Evolutionary conservation across 2,329 filamentous ascomycete species (phyloP).

Genomic region (Aspergillus pseudoterreus): DNA sequence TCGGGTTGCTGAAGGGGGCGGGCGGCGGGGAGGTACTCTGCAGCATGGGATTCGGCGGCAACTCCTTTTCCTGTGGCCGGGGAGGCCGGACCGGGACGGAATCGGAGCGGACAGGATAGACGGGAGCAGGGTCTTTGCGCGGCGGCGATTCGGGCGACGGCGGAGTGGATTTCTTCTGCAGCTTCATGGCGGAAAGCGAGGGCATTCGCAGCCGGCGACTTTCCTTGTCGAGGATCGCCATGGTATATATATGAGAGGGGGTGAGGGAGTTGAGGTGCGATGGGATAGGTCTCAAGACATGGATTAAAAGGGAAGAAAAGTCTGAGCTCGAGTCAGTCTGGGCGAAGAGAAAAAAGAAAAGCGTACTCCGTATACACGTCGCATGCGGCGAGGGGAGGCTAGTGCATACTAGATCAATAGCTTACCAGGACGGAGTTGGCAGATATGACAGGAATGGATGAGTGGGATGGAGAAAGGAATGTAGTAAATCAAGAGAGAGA

Average conservation of each 20-base stretch:
- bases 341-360: background rate
- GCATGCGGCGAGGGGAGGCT: background rate
- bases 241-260: conserved; percentile 5
- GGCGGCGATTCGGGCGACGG: conserved; percentile 20
- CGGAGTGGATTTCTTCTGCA: conserved; percentile 18
- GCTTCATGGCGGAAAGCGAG: conserved; percentile 29
- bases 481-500: background rate
- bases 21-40: conserved; percentile 9
- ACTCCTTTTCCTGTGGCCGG: conserved; percentile 23
- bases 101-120: conserved; percentile 9
- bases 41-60: conserved; percentile 22
- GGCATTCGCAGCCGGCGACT: conserved; percentile 32
- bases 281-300: background rate
- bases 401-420: background rate
- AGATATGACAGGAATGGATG: background rate
- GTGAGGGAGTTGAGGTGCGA: background rate
- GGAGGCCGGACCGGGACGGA: conserved; percentile 11
- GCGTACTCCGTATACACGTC: background rate
- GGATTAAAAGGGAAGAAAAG: background rate
- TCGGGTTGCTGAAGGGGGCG: conserved; percentile 1
- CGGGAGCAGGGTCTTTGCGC: conserved; percentile 14
- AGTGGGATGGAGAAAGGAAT: background rate
- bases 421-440: background rate
- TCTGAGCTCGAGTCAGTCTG: background rate
- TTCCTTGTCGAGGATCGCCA: conserved; percentile 34